Conservation (phyloP, 805 yeast species). For the Teunomyces panamensis region DNA sequence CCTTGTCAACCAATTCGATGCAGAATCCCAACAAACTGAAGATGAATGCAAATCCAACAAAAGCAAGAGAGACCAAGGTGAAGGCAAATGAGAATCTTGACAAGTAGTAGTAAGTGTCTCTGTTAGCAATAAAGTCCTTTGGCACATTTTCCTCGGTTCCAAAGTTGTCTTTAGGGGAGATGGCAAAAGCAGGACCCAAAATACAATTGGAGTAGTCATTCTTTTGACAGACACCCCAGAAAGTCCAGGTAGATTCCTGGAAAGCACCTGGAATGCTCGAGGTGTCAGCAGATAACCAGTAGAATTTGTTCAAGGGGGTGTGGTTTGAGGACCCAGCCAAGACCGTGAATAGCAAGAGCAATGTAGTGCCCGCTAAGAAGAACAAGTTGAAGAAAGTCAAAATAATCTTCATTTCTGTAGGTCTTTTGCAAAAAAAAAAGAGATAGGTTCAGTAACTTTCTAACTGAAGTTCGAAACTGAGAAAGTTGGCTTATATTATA, state of each 20-base stretch:
- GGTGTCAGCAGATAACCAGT: conserved; percentile 81
- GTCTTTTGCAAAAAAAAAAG: neutral
- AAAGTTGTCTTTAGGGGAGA: conserved; percentile 79
- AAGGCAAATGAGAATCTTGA: conserved; percentile 45
- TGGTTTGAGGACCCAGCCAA: conserved; percentile 61
- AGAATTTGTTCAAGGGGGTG: conserved; percentile 64
- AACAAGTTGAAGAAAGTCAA: conserved; percentile 35
- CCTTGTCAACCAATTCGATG: conserved; percentile 52
- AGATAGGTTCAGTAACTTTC: neutral
- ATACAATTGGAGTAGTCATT: conserved; percentile 51
- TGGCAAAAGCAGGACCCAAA: conserved; percentile 75
- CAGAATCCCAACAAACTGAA: conserved; percentile 54
- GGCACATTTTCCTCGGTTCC: conserved; percentile 52
- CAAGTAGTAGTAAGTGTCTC: conserved; percentile 58
- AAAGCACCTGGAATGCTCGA: conserved; percentile 49
- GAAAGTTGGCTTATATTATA: conserved; percentile 4
- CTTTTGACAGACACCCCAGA: conserved; percentile 68
- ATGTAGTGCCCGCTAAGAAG: conserved; percentile 44
- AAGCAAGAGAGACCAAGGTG: conserved; percentile 49
- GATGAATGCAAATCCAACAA: conserved; percentile 61
- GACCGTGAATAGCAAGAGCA: conserved; percentile 56
- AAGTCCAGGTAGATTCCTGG: conserved; percentile 70
- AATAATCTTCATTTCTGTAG: conserved; percentile 27
- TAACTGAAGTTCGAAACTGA: neutral
- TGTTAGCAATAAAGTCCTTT: conserved; percentile 42